phyloP scores from a whole-genome alignment of 2,329 filamentous ascomycete species.

The Cytospora chrysosperma region DNA sequence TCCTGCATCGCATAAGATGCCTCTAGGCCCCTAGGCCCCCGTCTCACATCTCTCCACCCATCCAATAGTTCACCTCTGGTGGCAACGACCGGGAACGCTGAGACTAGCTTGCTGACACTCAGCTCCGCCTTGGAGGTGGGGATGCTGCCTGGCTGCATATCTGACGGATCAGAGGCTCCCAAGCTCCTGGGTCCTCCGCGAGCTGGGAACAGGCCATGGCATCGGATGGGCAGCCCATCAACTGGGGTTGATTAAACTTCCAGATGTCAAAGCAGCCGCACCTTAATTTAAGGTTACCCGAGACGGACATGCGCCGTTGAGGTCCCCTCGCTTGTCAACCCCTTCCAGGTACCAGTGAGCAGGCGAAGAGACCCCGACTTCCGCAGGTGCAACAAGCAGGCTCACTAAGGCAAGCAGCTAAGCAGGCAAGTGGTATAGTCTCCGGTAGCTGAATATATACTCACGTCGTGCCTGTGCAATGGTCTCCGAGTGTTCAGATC shows the following conservation, averaged over 20 bases:
- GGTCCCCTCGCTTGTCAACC: neutral
- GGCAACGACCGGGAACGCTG: neutral
- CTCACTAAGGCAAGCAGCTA: neutral
- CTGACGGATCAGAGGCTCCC: neutral
- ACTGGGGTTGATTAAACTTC: neutral
- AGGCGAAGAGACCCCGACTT: slow-evolving; percentile 5
- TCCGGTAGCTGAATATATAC: slow-evolving; percentile 6
- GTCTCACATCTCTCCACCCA: neutral
- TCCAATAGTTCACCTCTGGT: neutral
- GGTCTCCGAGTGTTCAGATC: neutral
- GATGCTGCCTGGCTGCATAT: neutral
- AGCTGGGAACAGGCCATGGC: neutral
- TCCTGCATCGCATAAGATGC: neutral
- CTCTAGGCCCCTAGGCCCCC: neutral
- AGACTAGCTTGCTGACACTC: neutral
- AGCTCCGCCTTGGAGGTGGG: neutral
- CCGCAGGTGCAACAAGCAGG: slow-evolving; percentile 12
- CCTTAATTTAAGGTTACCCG: slow-evolving; percentile 10
- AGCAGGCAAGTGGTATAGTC: neutral
- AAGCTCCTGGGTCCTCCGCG: neutral
- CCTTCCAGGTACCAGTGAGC: neutral
- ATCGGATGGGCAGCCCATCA: neutral
- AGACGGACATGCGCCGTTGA: slow-evolving; percentile 15
- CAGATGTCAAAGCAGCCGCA: slow-evolving; percentile 3
- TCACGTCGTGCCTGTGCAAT: slow-evolving; percentile 6